Percentiles rank a stretch among this genome's conserved stretches.
Evolutionary conservation across 2,329 filamentous ascomycete genomes (phyloP).

Genomic region (Fusarium illudens): DNA sequence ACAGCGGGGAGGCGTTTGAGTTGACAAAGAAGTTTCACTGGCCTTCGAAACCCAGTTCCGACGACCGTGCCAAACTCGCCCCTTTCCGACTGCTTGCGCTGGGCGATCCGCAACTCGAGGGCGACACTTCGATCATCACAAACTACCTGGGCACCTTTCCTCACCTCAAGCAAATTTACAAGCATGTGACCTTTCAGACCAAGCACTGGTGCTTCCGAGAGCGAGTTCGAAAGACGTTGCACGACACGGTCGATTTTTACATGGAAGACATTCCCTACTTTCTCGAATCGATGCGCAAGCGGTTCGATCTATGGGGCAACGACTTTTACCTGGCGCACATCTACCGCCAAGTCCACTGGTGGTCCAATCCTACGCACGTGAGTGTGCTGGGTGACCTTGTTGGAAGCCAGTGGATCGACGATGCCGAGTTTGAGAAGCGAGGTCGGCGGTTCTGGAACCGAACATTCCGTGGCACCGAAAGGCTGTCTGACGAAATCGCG

Average conservation of each 20-base stretch:
- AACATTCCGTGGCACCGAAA: slow-evolving; percentile 75
- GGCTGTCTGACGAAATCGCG: slow-evolving; percentile 67
- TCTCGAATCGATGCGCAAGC: slow-evolving; percentile 75
- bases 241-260: slow-evolving; percentile 68
- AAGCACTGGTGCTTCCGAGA: slow-evolving; percentile 58
- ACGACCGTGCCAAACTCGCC: slow-evolving; percentile 55
- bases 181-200: slow-evolving; percentile 58
- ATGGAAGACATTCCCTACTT: slow-evolving; percentile 74
- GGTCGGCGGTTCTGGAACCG: slow-evolving; percentile 81
- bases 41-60: slow-evolving; percentile 42
- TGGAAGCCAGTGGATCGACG: slow-evolving; percentile 92
- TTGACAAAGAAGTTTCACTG: slow-evolving; percentile 54
- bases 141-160: slow-evolving; percentile 62
- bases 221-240: slow-evolving; percentile 61
- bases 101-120: slow-evolving; percentile 93
- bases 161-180: slow-evolving; percentile 58
- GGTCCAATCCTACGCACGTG: slow-evolving; percentile 84
- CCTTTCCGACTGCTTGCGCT: slow-evolving; percentile 89
- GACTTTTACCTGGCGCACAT: slow-evolving; percentile 95
- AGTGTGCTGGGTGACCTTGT: slow-evolving; percentile 90
- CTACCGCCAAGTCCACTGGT: slow-evolving; percentile 85
- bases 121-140: slow-evolving; percentile 82
- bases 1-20: slow-evolving; percentile 46
- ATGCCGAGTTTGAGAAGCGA: slow-evolving; percentile 81
- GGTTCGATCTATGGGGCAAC: slow-evolving; percentile 89